A percentile compares a stretch with the other conserved stretches of the same genome.
These are phyloP conservation scores for Odonthalia washingtoniensis DNA, from an alignment of 31 red algal genomes.

Conservation along the genomic window DNA sequence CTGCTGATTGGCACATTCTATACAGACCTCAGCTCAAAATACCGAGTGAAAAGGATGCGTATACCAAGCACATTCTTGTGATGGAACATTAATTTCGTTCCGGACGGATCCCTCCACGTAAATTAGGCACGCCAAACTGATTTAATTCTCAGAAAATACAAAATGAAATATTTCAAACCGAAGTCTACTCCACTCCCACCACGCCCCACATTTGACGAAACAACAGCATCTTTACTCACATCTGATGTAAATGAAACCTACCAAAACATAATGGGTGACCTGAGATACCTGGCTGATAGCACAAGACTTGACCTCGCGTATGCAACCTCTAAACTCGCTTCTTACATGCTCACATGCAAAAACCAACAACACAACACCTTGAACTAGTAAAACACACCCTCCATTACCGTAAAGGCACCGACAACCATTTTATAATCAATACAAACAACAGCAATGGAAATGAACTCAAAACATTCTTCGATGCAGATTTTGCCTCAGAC, in stretches of 20 bases:
- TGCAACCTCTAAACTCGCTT: slow-evolving; percentile 1
- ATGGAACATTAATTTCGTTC: neutral
- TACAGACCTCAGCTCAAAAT: neutral
- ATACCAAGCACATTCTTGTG: slow-evolving; percentile 4
- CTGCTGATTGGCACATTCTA: neutral
- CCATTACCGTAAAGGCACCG: slow-evolving; percentile 20
- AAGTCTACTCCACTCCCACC: neutral
- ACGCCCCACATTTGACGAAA: neutral
- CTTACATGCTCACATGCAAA: neutral
- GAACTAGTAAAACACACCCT: neutral
- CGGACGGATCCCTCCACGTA: neutral
- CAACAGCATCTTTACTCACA: neutral
- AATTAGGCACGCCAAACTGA: neutral
- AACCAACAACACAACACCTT: slow-evolving; percentile 1
- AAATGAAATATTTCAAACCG: neutral
- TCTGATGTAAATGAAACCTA: neutral
- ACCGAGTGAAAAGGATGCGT: neutral
- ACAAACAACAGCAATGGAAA: neutral
- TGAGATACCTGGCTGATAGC: slow-evolving; percentile 21
- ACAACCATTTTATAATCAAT: neutral
- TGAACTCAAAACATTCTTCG: neutral
- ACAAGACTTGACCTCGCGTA: neutral
- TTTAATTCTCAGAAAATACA: neutral
- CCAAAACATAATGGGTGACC: slow-evolving; percentile 8
- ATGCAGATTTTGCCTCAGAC: slow-evolving; percentile 13